Conservation (phyloP, 768 basidiomycete genomes). For the Hygrophorus russula region DNA sequence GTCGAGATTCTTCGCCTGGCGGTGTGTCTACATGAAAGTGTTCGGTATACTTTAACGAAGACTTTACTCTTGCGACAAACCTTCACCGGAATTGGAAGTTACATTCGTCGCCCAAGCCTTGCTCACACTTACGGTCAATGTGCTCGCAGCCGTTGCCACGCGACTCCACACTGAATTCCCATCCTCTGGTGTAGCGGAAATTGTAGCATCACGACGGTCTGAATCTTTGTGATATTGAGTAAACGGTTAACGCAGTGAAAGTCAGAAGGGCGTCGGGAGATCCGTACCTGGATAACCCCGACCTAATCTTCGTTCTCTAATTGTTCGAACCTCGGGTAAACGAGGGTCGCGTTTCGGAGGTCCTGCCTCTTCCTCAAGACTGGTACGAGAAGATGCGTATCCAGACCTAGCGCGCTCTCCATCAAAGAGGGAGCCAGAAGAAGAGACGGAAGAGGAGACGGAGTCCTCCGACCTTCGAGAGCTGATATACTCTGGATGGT, state of each 20-base stretch:
- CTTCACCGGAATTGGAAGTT: slow-evolving; percentile 30
- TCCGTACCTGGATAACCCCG: background rate
- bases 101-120: slow-evolving; percentile 44
- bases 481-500: slow-evolving; percentile 6
- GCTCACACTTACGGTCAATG: slow-evolving; percentile 43
- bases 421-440: slow-evolving; percentile 24
- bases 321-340: slow-evolving; percentile 3
- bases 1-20: slow-evolving; percentile 45
- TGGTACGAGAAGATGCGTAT: slow-evolving; percentile 30
- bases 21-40: slow-evolving; percentile 27
- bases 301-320: background rate
- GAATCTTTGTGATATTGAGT: background rate
- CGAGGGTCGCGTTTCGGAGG: slow-evolving; percentile 3
- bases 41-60: background rate
- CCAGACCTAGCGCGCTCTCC: slow-evolving; percentile 21
- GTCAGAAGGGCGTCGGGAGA: background rate
- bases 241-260: background rate
- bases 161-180: slow-evolving; percentile 45
- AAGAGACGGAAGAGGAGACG: slow-evolving; percentile 17
- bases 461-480: slow-evolving; percentile 12
- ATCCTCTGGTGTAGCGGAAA: slow-evolving; percentile 16
- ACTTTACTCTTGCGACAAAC: slow-evolving; percentile 15
- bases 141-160: slow-evolving; percentile 41
- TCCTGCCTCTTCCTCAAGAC: slow-evolving; percentile 28
- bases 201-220: slow-evolving; percentile 6